Conservation (phyloP, 345 rosid genomes). For the Psidium friedrichsthalianum region DNA sequence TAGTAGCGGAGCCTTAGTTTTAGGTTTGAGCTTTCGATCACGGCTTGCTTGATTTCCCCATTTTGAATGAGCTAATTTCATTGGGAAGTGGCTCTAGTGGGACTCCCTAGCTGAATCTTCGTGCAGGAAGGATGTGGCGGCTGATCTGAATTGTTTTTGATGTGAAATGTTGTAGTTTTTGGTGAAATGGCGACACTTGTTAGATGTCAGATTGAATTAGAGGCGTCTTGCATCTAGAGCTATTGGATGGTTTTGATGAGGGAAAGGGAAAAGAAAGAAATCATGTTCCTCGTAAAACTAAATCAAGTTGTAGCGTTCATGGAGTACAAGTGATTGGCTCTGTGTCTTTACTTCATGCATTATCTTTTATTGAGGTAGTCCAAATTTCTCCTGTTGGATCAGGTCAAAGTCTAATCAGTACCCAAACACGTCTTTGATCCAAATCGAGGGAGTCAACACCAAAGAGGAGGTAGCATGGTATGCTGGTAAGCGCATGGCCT, state of each 20-base stretch:
- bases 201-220: background rate
- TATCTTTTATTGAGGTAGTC: background rate
- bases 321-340: background rate
- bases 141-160: background rate
- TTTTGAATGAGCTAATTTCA: background rate
- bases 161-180: background rate
- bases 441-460: slow-evolving; percentile 89
- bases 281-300: background rate
- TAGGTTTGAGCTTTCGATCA: background rate
- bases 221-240: background rate
- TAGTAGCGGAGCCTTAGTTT: rapidly evolving
- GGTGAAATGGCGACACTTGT: too few species aligned
- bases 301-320: background rate
- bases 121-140: background rate
- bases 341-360: background rate
- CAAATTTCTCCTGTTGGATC: background rate
- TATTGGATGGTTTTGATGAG: background rate
- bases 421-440: slow-evolving; percentile 66
- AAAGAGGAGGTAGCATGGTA: slow-evolving; percentile 80
- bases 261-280: background rate
- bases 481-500: slow-evolving; percentile 80
- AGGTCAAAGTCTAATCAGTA: slow-evolving; percentile 93
- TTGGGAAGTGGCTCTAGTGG: background rate
- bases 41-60: background rate
- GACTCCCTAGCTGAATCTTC: background rate